Conservation (phyloP, 805 yeast species). For the Pichia thaimueangensis region DNA sequence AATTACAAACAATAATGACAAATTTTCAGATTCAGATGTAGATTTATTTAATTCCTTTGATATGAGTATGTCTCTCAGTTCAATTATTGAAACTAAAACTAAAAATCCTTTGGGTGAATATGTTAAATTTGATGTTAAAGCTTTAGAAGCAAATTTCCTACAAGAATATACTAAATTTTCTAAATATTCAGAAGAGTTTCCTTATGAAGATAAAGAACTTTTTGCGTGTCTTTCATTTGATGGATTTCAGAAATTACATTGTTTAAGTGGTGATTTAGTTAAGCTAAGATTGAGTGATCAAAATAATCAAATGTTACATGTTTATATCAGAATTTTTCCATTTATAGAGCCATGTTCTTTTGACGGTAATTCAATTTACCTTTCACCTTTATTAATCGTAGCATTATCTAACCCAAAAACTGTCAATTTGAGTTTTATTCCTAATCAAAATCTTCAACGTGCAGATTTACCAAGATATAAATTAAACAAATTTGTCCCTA, state of each 20-base stretch:
- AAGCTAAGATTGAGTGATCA: slow-evolving; percentile 13
- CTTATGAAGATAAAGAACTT: slow-evolving; percentile 40
- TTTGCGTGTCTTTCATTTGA: slow-evolving; percentile 40
- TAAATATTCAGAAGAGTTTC: slow-evolving; percentile 16
- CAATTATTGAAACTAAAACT: not conserved
- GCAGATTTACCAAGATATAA: slow-evolving; percentile 19
- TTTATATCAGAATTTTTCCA: slow-evolving; percentile 44
- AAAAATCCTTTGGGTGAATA: not conserved
- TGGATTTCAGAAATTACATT: slow-evolving; percentile 51
- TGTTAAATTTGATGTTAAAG: not conserved
- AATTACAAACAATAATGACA: not conserved
- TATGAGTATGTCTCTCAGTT: not conserved
- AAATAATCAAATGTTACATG: not conserved
- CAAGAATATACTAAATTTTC: slow-evolving; percentile 16
- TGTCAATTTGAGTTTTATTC: not conserved
- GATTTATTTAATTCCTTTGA: slow-evolving; percentile 8
- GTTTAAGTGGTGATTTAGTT: slow-evolving; percentile 65
- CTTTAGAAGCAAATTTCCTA: slow-evolving; percentile 10
- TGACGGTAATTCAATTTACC: slow-evolving; percentile 34
- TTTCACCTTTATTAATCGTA: slow-evolving; percentile 57
- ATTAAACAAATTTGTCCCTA: slow-evolving; percentile 27
- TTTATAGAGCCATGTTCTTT: slow-evolving; percentile 58
- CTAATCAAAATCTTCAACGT: slow-evolving; percentile 4
- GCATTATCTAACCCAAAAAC: slow-evolving; percentile 31
- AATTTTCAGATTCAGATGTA: not conserved